Evolutionary conservation across 805 yeast species (phyloP).

Genomic region (Teunomyces tritomae): DNA sequence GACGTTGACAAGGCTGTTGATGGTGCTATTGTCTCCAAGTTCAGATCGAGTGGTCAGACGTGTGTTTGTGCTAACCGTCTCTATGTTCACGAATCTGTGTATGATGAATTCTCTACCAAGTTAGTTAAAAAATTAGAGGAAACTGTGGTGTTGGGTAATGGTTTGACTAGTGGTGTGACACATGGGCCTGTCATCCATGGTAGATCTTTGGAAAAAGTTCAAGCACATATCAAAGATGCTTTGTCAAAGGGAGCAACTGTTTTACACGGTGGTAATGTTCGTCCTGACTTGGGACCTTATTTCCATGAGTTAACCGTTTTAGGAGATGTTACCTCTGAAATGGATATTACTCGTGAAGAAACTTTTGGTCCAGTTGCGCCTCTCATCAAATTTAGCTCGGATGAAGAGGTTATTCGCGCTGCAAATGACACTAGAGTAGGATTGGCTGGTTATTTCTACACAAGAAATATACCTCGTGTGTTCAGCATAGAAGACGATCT

Average conservation of each 20-base stretch:
- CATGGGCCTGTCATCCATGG: slow-evolving; percentile 77
- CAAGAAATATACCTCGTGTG: slow-evolving; percentile 52
- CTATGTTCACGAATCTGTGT: slow-evolving; percentile 61
- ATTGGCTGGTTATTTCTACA: slow-evolving; percentile 72
- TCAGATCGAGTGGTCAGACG: slow-evolving; percentile 78
- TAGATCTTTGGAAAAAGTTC: slow-evolving; percentile 60
- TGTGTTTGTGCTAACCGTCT: slow-evolving; percentile 79
- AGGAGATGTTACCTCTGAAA: slow-evolving; percentile 54
- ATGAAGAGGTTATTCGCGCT: slow-evolving; percentile 56
- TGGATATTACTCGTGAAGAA: slow-evolving; percentile 64
- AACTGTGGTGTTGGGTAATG: slow-evolving; percentile 58
- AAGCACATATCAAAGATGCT: slow-evolving; percentile 65
- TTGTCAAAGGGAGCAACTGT: slow-evolving; percentile 61
- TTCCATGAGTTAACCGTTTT: slow-evolving; percentile 71
- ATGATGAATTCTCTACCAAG: slow-evolving; percentile 55
- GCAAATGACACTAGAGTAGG: slow-evolving; percentile 75
- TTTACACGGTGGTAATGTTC: slow-evolving; percentile 56
- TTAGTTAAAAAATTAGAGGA: slow-evolving; percentile 40
- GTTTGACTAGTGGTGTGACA: slow-evolving; percentile 54
- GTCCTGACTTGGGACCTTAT: slow-evolving; percentile 55
- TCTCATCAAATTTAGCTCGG: slow-evolving; percentile 59
- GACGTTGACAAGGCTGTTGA: slow-evolving; percentile 62
- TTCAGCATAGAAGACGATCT: slow-evolving; percentile 64
- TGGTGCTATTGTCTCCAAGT: slow-evolving; percentile 65
- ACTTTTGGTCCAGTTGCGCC: slow-evolving; percentile 84